Conservation (phyloP, 495 filamentous ascomycete genomes). For the Hypoxylon lenormandii region DNA sequence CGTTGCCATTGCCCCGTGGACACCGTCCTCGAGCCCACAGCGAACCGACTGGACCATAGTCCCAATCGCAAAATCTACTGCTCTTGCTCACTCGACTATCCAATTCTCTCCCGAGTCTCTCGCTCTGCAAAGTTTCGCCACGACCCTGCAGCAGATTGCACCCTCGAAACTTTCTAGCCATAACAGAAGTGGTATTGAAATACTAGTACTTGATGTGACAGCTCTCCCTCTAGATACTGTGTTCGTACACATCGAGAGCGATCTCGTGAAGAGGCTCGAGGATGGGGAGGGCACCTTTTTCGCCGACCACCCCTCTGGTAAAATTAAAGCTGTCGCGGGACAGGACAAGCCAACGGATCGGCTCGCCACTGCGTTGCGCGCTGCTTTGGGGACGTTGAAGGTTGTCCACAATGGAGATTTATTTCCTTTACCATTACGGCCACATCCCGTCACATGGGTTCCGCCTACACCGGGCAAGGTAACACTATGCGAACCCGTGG, state of each 20-base stretch:
- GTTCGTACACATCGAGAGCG: constrained; percentile 84
- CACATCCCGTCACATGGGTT: constrained; percentile 90
- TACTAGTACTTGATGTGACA: constrained; percentile 81
- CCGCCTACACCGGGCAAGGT: constrained; percentile 84
- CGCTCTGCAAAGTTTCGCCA: constrained; percentile 80
- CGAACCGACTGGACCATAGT: constrained; percentile 84
- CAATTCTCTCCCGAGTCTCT: constrained; percentile 84
- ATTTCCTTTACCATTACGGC: constrained; percentile 81
- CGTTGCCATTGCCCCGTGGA: constrained; percentile 85
- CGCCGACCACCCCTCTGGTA: constrained; percentile 57
- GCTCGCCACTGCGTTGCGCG: constrained; percentile 80
- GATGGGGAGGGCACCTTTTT: constrained; percentile 69
- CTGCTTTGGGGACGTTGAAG: constrained; percentile 74
- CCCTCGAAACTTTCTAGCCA: constrained; percentile 73
- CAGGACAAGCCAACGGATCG: constrained; percentile 68
- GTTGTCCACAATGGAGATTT: constrained; percentile 87
- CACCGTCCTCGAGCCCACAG: constrained; percentile 72
- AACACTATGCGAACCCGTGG: constrained; percentile 78
- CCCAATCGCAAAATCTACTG: constrained; percentile 73
- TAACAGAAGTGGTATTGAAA: constrained; percentile 75
- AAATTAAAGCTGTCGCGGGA: constrained; percentile 45
- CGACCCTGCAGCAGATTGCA: constrained; percentile 67
- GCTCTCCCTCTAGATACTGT: constrained; percentile 83
- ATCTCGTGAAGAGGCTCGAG: constrained; percentile 70
- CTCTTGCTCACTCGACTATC: constrained; percentile 77